These are phyloP conservation scores for Alternaria viburni DNA, from an alignment of 2,329 filamentous ascomycete genomes.

Conservation along the genomic window DNA sequence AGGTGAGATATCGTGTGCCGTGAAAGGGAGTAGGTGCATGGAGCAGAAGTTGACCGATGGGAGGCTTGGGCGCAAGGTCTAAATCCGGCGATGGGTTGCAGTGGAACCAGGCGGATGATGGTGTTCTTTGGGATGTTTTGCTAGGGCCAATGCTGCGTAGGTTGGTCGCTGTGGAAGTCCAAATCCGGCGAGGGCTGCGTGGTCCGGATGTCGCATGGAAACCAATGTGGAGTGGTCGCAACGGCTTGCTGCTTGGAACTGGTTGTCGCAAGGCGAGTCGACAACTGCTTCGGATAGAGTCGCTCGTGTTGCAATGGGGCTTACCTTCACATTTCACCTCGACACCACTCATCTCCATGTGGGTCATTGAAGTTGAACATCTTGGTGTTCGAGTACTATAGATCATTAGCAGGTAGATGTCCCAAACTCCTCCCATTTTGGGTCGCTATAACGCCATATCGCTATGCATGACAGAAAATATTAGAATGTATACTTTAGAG, in stretches of 20 bases:
- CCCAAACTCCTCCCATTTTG: conserved; percentile 11
- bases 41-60: not conserved
- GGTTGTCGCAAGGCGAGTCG: conserved; percentile 10
- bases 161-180: not conserved
- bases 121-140: not conserved
- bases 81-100: not conserved
- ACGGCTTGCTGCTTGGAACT: conserved; percentile 1
- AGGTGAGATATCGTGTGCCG: not conserved
- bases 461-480: conserved; percentile 22
- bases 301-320: conserved; percentile 11
- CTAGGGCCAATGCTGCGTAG: conserved; percentile 2
- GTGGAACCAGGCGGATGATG: not conserved
- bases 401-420: conserved; percentile 23
- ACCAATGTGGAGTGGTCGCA: not conserved
- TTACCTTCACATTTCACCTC: conserved; percentile 26
- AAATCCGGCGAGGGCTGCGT: not conserved
- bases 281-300: conserved; percentile 6
- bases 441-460: conserved; percentile 22
- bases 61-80: not conserved
- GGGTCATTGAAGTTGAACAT: conserved; percentile 13
- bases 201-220: not conserved
- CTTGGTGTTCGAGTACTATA: conserved; percentile 21
- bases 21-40: not conserved
- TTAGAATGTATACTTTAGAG: conserved; percentile 31
- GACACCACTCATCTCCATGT: conserved; percentile 23